Conservation (phyloP, 129 eudicot genomes). For the Rutidosis leptorrhynchoides region DNA sequence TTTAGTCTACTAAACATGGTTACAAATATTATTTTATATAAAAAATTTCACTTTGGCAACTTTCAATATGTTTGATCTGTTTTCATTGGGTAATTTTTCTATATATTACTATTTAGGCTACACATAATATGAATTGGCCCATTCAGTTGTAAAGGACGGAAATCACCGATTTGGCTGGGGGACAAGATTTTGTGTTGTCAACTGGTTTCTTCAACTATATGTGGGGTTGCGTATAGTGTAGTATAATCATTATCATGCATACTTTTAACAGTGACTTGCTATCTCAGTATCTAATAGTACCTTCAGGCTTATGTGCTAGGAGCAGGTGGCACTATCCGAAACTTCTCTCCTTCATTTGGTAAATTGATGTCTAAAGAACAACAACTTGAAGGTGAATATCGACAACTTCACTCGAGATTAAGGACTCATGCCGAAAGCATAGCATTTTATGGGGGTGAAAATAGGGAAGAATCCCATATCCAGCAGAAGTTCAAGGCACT, state of each 20-base stretch:
- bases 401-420: constrained; percentile 93
- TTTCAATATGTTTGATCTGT: neutral
- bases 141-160: neutral
- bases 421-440: constrained; percentile 99
- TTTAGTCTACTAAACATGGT: neutral
- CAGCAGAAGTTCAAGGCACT: constrained; percentile 78
- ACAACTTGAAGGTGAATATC: constrained; percentile 92
- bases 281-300: constrained; percentile 17
- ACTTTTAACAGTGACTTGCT: constrained; percentile 10
- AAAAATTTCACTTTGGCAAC: neutral
- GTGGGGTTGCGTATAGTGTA: constrained; percentile 3
- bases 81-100: neutral
- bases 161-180: neutral
- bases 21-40: neutral
- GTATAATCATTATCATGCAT: constrained; percentile 8
- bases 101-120: neutral
- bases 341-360: constrained; percentile 97
- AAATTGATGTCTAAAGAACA: constrained; percentile 90
- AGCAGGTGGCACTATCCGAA: constrained; percentile 89
- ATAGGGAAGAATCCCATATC: constrained; percentile 92
- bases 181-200: neutral
- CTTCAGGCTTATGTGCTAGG: constrained; percentile 94
- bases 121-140: neutral
- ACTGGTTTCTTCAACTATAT: constrained; percentile 3
- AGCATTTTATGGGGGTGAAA: constrained; percentile 96